Evolutionary conservation across 768 basidiomycete genomes (phyloP).

Genomic region (Saitozyma sp.): DNA sequence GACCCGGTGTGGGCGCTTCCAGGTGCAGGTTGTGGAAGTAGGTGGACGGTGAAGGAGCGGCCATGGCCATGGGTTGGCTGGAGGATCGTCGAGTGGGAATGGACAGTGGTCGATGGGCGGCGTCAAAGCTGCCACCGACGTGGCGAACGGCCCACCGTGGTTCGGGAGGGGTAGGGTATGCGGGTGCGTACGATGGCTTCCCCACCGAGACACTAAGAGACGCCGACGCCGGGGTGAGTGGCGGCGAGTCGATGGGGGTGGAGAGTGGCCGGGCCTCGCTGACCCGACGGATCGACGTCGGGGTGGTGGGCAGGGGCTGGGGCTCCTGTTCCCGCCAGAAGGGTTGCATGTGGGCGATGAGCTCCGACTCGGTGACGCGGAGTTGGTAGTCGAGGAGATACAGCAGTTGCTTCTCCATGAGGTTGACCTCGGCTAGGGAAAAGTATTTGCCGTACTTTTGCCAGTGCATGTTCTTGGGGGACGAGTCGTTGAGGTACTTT

Average conservation of each 20-base stretch:
- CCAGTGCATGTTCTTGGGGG: conserved; percentile 87
- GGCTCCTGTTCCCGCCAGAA: conserved; percentile 55
- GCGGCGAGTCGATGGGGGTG: conserved; percentile 17
- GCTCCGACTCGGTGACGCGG: conserved; percentile 81
- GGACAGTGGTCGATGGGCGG: conserved; percentile 8
- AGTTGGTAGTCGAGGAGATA: conserved; percentile 86
- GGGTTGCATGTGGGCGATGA: conserved; percentile 59
- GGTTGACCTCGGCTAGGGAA: conserved; percentile 65
- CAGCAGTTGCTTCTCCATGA: conserved; percentile 97
- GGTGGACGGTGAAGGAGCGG: conserved; percentile 16
- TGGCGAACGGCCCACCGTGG: conserved; percentile 22
- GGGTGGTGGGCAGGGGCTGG: conserved; percentile 5
- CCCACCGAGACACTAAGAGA: background rate
- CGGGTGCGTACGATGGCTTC: conserved; percentile 19
- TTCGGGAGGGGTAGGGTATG: conserved; percentile 14
- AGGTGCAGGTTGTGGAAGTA: conserved; percentile 33
- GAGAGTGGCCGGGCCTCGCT: background rate
- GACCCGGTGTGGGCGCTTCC: conserved; percentile 41
- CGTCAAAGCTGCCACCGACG: conserved; percentile 9
- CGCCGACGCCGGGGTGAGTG: conserved; percentile 9
- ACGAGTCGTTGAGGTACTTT: conserved; percentile 95
- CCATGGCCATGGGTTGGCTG: conserved; percentile 7
- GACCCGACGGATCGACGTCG: conserved; percentile 4
- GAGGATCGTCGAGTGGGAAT: conserved; percentile 19
- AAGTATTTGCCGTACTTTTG: conserved; percentile 73